Evolutionary conservation across 352 stramenopile genomes (phyloP), one percentile per base, ranked within the genome.

Genomic region (Blastocystis sp.): DNA sequence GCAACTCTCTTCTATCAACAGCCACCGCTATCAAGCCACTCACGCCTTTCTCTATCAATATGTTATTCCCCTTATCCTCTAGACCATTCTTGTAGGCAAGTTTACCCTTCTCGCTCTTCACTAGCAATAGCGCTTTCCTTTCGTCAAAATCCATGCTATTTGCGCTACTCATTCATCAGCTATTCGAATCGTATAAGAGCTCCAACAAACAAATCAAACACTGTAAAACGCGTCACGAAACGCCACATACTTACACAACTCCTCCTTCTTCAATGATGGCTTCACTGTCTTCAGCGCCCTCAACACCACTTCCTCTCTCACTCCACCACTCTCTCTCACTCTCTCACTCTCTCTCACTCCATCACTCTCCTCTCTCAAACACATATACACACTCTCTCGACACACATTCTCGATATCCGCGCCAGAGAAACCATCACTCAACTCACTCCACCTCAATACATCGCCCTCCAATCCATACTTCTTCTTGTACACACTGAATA

Each of bases 361-460:
- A 39, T 93, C 55, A 39, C 96, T 93, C 9, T 93, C 94, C 19
- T 26, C 39, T 79, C 94, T 92, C 62, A 96, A 88, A 4, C 93
- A 93, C 3, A 93, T 92, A 31, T 96, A 80, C 16, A 93, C 94
- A 19, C 94, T 94, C 80, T 96, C 94, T 19, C 94, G 93, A 62
- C 94, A 97, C 29, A 96, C 91, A 67, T 95, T 94, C 93, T 96
- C 94, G 19, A 97, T 91, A 91, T 97, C 94, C 24, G 94, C 94
- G 37, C 94, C 94, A 33, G 93, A 96, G 80, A 95, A 96, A 69
- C 91, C 93, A 26, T 92, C 69, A 9, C 94, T 95, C 9, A 91
- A 82, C 2, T 78, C 65, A 16, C 93, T 93, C 60, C 96, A 91
- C 62, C 62, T 80, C 3, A 59, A 16, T n/a, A 96, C 62, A 33